Percentiles rank a stretch among this genome's conserved stretches.
Conservation (phyloP, 768 basidiomycete species). For the Mycena capillaripes region DNA sequence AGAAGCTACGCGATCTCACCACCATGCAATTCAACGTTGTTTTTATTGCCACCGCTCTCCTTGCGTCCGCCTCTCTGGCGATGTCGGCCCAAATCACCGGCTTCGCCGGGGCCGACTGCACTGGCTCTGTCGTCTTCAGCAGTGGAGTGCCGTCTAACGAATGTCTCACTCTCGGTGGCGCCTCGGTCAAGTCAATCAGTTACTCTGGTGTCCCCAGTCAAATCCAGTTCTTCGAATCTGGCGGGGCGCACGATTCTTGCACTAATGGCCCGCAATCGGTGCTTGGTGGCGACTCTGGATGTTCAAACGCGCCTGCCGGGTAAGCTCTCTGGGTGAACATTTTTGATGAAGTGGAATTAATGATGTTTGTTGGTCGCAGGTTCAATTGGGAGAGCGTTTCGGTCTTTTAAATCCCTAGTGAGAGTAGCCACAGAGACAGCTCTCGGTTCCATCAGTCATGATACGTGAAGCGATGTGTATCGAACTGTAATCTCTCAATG, state of each 20-base stretch:
- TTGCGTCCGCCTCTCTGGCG: constrained; percentile 2
- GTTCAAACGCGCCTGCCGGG: constrained; percentile 1
- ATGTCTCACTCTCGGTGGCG: not conserved
- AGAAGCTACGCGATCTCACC: constrained; percentile 32
- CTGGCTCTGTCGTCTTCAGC: too few relatives aligned
- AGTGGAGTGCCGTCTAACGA: not conserved
- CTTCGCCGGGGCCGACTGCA: not conserved
- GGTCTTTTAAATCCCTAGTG: not conserved
- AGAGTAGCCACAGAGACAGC: not conserved
- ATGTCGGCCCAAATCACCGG: constrained; percentile 10
- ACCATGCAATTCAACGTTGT: constrained; percentile 40
- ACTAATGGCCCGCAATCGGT: not conserved
- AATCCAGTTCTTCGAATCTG: not conserved
- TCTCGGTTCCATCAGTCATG: not conserved
- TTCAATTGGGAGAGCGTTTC: not conserved
- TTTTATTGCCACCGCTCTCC: constrained; percentile 13
- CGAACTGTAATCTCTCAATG: not conserved
- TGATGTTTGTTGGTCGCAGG: not conserved
- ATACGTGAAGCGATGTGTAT: not conserved
- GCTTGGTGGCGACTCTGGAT: constrained; percentile 1
- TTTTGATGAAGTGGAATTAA: not conserved
- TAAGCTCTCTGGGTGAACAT: not conserved
- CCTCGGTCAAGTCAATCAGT: not conserved
- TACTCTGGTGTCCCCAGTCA: not conserved
- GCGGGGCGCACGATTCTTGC: not conserved